These are phyloP conservation scores for Jacaranda copaia DNA, from an alignment of 257 asterid species.

Conservation along the genomic window DNA sequence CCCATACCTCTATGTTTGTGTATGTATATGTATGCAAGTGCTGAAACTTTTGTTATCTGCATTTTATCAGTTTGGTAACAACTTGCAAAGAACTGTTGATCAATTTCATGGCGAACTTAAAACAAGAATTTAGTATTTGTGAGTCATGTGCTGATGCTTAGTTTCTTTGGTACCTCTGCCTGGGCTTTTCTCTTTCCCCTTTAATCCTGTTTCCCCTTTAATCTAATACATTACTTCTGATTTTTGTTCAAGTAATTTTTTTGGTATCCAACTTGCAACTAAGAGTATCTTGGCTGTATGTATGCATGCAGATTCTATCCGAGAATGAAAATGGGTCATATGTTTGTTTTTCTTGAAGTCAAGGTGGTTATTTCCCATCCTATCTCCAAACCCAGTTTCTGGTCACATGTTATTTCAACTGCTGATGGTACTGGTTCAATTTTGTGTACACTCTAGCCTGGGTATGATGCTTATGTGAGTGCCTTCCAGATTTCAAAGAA, in stretches of 20 bases:
- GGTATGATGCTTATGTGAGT: constrained; percentile 73
- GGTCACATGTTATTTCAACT: constrained; percentile 27
- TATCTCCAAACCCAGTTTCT: constrained; percentile 30
- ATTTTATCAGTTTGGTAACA: not conserved
- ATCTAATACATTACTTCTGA: constrained; percentile 17
- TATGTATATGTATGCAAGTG: not conserved
- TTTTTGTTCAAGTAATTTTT: constrained; percentile 19
- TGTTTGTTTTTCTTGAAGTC: constrained; percentile 63
- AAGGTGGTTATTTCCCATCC: constrained; percentile 58
- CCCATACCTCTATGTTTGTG: constrained; percentile 2
- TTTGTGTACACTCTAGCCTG: constrained; percentile 68
- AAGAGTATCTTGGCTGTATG: constrained; percentile 29
- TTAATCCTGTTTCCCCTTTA: constrained; percentile 1
- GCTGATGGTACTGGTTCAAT: constrained; percentile 34
- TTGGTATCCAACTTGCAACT: constrained; percentile 34
- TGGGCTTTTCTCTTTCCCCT: constrained; percentile 6
- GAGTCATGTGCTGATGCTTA: constrained; percentile 16
- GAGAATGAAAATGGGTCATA: constrained; percentile 72
- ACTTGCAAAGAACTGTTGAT: constrained; percentile 20
- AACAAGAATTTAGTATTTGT: not conserved
- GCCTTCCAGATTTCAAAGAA: constrained; percentile 76
- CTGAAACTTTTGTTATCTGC: not conserved
- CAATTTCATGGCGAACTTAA: constrained; percentile 7
- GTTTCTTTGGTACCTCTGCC: not conserved
- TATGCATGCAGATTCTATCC: constrained; percentile 80